A percentile compares a stretch with the other conserved stretches of the same genome.
Evolutionary conservation across 768 basidiomycete species (phyloP).

Genomic region (Termitomyces sp.): DNA sequence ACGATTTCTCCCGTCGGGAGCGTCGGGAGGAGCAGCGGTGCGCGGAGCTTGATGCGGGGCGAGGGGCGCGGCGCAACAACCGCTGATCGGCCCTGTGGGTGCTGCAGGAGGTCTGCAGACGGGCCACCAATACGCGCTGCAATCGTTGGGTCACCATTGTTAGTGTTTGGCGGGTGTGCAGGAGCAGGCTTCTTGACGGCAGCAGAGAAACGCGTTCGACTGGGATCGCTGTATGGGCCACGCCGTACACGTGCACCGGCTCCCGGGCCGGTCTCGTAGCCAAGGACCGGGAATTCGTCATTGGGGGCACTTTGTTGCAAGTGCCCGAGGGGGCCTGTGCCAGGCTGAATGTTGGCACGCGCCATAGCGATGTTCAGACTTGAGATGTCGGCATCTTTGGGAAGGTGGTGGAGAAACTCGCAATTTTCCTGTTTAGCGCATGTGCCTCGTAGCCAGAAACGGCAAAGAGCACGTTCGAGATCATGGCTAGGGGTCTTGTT

Average conservation of each 20-base stretch:
- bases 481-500: constrained; percentile 64
- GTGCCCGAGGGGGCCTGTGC: constrained; percentile 41
- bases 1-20: constrained; percentile 80
- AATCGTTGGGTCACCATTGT: constrained; percentile 33
- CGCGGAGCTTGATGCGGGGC: constrained; percentile 78
- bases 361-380: constrained; percentile 66
- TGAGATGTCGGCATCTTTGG: constrained; percentile 79
- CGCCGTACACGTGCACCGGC: constrained; percentile 35
- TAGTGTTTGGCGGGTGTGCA: constrained; percentile 14
- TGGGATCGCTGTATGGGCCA: constrained; percentile 64
- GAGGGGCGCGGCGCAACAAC: constrained; percentile 80
- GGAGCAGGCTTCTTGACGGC: constrained; percentile 76
- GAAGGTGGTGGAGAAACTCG: constrained; percentile 93
- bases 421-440: constrained; percentile 96
- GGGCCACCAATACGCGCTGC: constrained; percentile 50
- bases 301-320: constrained; percentile 28
- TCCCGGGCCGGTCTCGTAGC: constrained; percentile 37
- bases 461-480: constrained; percentile 88
- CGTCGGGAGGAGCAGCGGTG: constrained; percentile 84
- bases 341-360: constrained; percentile 57
- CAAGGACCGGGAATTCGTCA: constrained; percentile 76
- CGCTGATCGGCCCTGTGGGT: constrained; percentile 43
- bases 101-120: constrained; percentile 59
- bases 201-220: constrained; percentile 85
- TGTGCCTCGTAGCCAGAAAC: constrained; percentile 97